These are phyloP conservation scores for Orbilia blumenaviensis DNA, from an alignment of 2,329 filamentous ascomycete species.

Conservation along the genomic window DNA sequence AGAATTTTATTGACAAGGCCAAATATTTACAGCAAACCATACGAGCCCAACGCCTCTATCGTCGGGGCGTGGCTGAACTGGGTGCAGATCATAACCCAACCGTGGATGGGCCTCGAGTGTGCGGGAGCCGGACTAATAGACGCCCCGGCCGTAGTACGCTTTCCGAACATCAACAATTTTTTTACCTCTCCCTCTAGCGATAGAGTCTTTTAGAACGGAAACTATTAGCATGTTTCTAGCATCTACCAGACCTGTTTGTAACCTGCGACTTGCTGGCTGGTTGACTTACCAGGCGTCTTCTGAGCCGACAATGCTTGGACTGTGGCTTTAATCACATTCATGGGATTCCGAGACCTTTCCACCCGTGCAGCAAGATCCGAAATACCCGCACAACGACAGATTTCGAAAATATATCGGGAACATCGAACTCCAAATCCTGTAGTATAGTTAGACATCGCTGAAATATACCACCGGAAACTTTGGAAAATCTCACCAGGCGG, in stretches of 20 bases:
- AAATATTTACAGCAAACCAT: constrained; percentile 19
- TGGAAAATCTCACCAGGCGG: constrained; percentile 77
- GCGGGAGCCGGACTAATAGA: constrained; percentile 53
- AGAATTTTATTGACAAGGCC: constrained; percentile 6
- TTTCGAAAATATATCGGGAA: constrained; percentile 91
- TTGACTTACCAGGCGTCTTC: constrained; percentile 69
- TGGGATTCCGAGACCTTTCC: constrained; percentile 86
- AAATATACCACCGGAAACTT: neutral
- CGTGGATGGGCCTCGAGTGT: neutral
- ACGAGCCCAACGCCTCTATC: neutral
- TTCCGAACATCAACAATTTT: constrained; percentile 96
- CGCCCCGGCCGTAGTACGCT: constrained; percentile 76
- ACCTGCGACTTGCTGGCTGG: neutral
- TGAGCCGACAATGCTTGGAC: constrained; percentile 84
- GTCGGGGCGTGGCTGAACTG: neutral
- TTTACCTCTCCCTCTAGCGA: constrained; percentile 87
- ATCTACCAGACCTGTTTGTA: neutral
- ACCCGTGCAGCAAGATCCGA: constrained; percentile 85
- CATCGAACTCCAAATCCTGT: constrained; percentile 92
- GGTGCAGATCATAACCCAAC: neutral
- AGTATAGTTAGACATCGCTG: neutral
- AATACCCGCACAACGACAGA: constrained; percentile 86
- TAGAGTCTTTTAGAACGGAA: constrained; percentile 69
- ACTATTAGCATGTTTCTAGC: neutral
- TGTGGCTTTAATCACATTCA: constrained; percentile 96